Base-by-base conservation (phyloP, 2,329 filamentous ascomycete species). In the Westerdykella sp. region DNA sequence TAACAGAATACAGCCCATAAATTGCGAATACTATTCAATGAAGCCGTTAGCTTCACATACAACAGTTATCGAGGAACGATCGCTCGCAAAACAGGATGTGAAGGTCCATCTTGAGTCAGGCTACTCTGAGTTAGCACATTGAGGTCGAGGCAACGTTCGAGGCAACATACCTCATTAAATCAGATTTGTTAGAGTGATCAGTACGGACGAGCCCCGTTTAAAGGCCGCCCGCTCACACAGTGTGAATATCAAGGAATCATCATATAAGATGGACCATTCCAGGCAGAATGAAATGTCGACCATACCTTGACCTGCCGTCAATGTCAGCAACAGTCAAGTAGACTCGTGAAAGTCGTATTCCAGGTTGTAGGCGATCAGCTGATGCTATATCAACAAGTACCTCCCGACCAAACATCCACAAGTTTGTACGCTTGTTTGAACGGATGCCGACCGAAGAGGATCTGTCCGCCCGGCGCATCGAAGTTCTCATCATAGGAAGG, bases 401-500 rank as follows among this genome's bases (percentile, higher is more conserved):
- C 65, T 73, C 69, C 59, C 65, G 61, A 59, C 60, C 66, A 57
- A 66, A 67, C 73, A 75, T 65, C 76, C 73, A 73, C 77, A 76
- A 72, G 76, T 79, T 81, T 81, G 79, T 81, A 82, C 76, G 76
- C 70, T 72, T 71, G 69, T 76, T 71, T 73, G 59, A 54, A 68
- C 66, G 74, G 71, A 70, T 73, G 73, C 62, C 62, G 63, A 66
- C 62, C 61, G 55, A 69, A 64, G 70, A 69, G 73, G 70, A 70
- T 83, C 74, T 81, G 79, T 80, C 79, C 79, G 79, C 79, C 79
- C 78, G 79, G 78, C 78, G 79, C 78, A 81, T 81, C 78, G 77
- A 77, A 62, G 69, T 73, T 82, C 75, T 75, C 63, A 63, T 82
- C 79, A 80, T 77, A 60, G 65, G 48, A 53, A 49, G 58, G 43